Conservation (phyloP, 2,329 filamentous ascomycete species). For the Beauveria asiatica region DNA sequence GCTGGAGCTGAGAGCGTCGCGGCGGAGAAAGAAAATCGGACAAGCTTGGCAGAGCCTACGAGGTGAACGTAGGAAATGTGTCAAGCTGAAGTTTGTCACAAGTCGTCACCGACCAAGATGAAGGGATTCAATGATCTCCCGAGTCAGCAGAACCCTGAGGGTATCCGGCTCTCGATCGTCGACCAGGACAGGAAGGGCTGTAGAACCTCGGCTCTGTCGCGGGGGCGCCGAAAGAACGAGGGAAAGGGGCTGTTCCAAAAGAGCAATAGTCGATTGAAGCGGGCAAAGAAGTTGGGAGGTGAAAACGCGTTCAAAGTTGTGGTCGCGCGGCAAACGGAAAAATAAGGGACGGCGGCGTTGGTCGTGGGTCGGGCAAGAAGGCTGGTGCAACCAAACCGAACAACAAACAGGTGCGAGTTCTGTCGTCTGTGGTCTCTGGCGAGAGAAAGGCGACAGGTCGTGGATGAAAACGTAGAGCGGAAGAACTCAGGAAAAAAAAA, state of each 20-base stretch:
- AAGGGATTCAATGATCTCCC: slow-evolving; percentile 12
- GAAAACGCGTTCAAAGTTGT: background rate
- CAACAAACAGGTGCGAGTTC: slow-evolving; percentile 2
- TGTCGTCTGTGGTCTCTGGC: background rate
- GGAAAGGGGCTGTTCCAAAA: background rate
- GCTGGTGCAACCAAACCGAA: slow-evolving; percentile 1
- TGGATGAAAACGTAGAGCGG: background rate
- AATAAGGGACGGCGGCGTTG: background rate
- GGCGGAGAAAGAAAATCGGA: slow-evolving; percentile 20
- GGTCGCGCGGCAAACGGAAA: slow-evolving; percentile 6
- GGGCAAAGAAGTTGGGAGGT: background rate
- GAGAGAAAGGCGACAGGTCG: background rate
- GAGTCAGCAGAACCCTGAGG: slow-evolving; percentile 10
- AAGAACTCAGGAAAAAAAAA: background rate
- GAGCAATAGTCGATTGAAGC: background rate
- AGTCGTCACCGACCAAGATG: slow-evolving; percentile 6
- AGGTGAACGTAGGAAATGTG: background rate
- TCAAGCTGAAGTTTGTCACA: background rate
- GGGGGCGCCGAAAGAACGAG: background rate
- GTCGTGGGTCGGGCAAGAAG: background rate
- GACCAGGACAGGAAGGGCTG: slow-evolving; percentile 7
- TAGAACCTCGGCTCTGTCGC: slow-evolving; percentile 3
- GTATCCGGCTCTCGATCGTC: slow-evolving; percentile 13
- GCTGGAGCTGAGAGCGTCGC: background rate
- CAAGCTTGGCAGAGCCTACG: slow-evolving; percentile 1